Evolutionary conservation across 441 rosid species (phyloP).

Genomic region (Jatropha podagrica): DNA sequence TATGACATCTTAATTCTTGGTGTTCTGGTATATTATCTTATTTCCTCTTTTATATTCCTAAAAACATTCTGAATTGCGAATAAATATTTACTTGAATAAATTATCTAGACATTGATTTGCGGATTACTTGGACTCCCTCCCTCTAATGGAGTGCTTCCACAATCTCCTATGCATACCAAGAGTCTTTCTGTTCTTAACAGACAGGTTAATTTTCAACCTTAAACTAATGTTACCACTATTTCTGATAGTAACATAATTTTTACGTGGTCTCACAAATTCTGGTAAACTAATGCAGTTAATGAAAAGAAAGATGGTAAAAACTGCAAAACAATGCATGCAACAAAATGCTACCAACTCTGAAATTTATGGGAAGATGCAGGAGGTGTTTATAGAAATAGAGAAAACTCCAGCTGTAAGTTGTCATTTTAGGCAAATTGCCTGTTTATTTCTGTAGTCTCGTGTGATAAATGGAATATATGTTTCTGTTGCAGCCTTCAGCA

Average conservation of each 20-base stretch:
- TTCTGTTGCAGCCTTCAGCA: slow-evolving; percentile 25
- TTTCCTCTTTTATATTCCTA: not conserved
- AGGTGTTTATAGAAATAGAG: slow-evolving; percentile 36
- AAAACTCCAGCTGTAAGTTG: slow-evolving; percentile 28
- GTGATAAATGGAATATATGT: not conserved
- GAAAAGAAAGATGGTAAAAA: slow-evolving; percentile 62
- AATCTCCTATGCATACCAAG: slow-evolving; percentile 88
- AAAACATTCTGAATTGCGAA: too few species aligned
- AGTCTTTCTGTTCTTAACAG: slow-evolving; percentile 73
- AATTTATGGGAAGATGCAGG: slow-evolving; percentile 56
- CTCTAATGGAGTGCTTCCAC: slow-evolving; percentile 82
- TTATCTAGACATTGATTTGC: slow-evolving; percentile 59
- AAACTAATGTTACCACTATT: not conserved
- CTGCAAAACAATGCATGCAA: slow-evolving; percentile 61
- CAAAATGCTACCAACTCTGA: slow-evolving; percentile 53
- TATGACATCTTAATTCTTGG: slow-evolving; percentile 71
- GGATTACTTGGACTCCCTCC: slow-evolving; percentile 86
- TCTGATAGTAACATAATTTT: not conserved
- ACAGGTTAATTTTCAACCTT: slow-evolving; percentile 36
- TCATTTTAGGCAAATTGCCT: not conserved
- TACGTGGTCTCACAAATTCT: not conserved
- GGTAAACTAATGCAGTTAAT: slow-evolving; percentile 43
- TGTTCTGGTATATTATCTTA: slow-evolving; percentile 39
- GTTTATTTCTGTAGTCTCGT: not conserved
- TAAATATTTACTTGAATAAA: not conserved